phyloP scores from a whole-genome alignment of 208 protist genomes.

The Wallacemonas sp. region DNA sequence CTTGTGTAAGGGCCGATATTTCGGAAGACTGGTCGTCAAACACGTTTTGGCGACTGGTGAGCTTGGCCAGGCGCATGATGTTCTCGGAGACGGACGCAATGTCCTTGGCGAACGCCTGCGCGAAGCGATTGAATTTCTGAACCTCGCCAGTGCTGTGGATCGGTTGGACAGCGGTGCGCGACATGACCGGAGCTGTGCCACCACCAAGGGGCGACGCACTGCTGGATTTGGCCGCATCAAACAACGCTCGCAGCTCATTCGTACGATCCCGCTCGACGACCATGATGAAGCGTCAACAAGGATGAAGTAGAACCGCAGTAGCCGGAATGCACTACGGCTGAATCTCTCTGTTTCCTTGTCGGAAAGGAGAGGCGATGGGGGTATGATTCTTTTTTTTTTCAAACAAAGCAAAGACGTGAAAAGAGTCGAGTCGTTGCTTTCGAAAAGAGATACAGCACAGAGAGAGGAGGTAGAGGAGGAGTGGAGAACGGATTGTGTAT shows the following conservation, averaged over 20 bases:
- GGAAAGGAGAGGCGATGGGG: no score
- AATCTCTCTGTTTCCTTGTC: no score
- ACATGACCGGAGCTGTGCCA: not conserved
- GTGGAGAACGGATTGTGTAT: no score
- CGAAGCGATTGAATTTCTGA: conserved; percentile 80
- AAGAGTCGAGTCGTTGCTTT: no score
- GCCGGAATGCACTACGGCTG: no score
- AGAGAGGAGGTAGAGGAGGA: no score
- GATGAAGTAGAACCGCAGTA: no score
- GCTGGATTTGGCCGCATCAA: conserved; percentile 14
- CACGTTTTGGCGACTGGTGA: conserved; percentile 78
- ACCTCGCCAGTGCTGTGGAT: conserved; percentile 75
- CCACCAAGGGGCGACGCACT: conserved; percentile 2
- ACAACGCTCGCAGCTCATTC: conserved; percentile 51
- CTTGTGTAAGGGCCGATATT: conserved; percentile 73
- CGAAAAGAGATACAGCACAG: no score
- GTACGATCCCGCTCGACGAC: conserved; percentile 47
- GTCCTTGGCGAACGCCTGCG: conserved; percentile 77
- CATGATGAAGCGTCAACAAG: no score
- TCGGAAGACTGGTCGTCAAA: conserved; percentile 90
- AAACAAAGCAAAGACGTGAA: no score
- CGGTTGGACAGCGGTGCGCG: not conserved
- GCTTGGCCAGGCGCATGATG: conserved; percentile 81
- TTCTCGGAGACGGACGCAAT: conserved; percentile 80
- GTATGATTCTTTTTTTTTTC: no score